These are phyloP conservation scores for Pleurotus tuoliensis DNA, from an alignment of 768 basidiomycete genomes.

Conservation along the genomic window DNA sequence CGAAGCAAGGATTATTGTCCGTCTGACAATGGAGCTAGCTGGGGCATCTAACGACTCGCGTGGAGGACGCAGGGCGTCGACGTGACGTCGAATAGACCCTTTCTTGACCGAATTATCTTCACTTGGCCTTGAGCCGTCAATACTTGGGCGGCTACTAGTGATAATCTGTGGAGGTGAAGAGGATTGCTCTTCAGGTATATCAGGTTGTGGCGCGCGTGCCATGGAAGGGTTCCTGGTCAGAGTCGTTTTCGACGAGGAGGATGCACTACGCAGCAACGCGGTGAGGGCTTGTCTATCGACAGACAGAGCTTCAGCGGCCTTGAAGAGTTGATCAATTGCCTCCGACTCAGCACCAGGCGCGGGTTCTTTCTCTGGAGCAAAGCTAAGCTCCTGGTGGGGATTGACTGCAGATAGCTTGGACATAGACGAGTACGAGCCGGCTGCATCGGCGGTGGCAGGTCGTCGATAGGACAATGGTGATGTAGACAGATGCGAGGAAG, in stretches of 20 bases:
- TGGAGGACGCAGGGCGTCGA: constrained; percentile 35
- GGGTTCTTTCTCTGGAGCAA: constrained; percentile 20
- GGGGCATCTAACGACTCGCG: constrained; percentile 34
- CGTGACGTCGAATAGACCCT: constrained; percentile 27
- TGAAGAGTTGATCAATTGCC: constrained; percentile 69
- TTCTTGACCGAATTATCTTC: constrained; percentile 31
- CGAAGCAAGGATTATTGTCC: constrained; percentile 78
- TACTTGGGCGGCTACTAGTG: constrained; percentile 19
- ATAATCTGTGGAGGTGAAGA: constrained; percentile 7
- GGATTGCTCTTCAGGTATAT: constrained; percentile 22
- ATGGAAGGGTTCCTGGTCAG: constrained; percentile 41
- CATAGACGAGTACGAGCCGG: constrained; percentile 9
- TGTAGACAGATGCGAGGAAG: constrained; percentile 27
- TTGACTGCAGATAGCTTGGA: constrained; percentile 10
- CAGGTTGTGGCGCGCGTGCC: constrained; percentile 23
- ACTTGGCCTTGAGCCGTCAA: constrained; percentile 17
- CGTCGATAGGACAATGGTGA: constrained; percentile 28
- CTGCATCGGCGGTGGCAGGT: constrained; percentile 9
- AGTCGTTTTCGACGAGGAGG: constrained; percentile 52
- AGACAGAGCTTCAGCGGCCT: constrained; percentile 71
- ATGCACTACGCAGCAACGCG: constrained; percentile 52
- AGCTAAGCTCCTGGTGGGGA: constrained; percentile 11
- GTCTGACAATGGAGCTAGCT: constrained; percentile 56
- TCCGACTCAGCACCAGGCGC: constrained; percentile 33
- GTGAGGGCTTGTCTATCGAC: constrained; percentile 70